Base-by-base conservation (phyloP, 2,329 filamentous ascomycete genomes). In the Diaporthe vexans region DNA sequence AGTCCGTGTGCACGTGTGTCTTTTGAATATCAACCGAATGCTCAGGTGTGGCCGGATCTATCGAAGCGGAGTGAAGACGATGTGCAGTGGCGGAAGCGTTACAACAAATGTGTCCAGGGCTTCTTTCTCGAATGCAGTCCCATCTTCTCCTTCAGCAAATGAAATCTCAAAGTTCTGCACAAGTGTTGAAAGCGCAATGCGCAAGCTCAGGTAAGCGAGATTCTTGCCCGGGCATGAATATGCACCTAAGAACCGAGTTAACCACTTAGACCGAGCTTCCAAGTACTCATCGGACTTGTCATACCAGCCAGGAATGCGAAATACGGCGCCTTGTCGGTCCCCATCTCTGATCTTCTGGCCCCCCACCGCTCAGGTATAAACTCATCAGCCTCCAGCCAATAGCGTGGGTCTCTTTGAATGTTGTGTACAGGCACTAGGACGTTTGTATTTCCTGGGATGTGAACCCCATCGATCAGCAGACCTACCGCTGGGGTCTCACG, bases 321-420 rank as follows among this genome's bases (percentile, higher is more conserved):
- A 19, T 69, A 78, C 10, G 77, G 75, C 57, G 71, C 72, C 52
- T 73, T 73, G 40, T 76, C 77, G n/a, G 56, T 52, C 63, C 69
- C 33, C 46, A 40, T 67, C 33, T 76, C 73, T 52, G 48, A 37
- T 43, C 57, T 33, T 37, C 46, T 63, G 10, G 63, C 33, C 2
- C 57, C 57, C 73, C 77, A 78, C 19, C 77, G 68, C 43, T 78
- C 77, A 4, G 77, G 77, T 26, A 73, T 29, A 56, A 78, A 77
- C 61, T 59, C 65, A n/a, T 61, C 29, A 9, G 70, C 72, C 26
- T 37, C 21, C 6, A 69, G 58, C 74, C 73, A 78, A 52, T 76
- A 77, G n/a, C 76, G 74, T 5, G 54, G 37, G 65, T 79, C 77
- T 17, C 73, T 70, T 17, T 78, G 76, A 6, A 78, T 75, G 37